phyloP scores from a whole-genome alignment of 305 asterid species.

The Fraxinus sp. region DNA sequence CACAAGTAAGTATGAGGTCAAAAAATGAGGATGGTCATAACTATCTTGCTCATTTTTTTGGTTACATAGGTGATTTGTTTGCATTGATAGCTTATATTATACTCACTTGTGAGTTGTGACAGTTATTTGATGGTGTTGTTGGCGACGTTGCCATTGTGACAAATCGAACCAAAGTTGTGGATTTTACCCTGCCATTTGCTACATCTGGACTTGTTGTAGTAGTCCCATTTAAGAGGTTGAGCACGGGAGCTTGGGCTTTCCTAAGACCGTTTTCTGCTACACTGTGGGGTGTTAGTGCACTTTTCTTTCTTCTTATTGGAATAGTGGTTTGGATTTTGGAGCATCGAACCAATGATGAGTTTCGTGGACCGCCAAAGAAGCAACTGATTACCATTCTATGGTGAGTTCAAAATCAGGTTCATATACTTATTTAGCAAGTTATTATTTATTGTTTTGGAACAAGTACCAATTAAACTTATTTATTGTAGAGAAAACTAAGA shows the following conservation, averaged over 20 bases:
- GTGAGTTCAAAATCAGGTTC: constrained; percentile 29
- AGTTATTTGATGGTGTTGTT: constrained; percentile 61
- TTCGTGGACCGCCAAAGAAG: constrained; percentile 58
- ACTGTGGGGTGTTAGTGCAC: constrained; percentile 54
- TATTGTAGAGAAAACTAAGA: background rate
- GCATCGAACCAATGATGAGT: constrained; percentile 59
- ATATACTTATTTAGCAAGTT: background rate
- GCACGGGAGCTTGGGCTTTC: constrained; percentile 63
- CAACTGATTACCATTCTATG: constrained; percentile 61
- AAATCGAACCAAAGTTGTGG: constrained; percentile 50
- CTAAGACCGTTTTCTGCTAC: constrained; percentile 52
- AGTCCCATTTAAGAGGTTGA: constrained; percentile 43
- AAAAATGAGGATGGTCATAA: background rate
- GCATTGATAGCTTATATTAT: constrained; percentile 7
- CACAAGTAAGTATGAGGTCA: constrained; percentile 43
- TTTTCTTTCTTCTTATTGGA: constrained; percentile 49
- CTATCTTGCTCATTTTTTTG: background rate
- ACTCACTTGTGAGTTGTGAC: constrained; percentile 19
- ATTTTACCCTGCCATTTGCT: constrained; percentile 64
- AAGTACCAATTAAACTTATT: background rate
- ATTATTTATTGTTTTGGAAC: background rate
- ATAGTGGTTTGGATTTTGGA: constrained; percentile 65
- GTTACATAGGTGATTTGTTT: background rate
- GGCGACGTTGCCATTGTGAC: constrained; percentile 59
- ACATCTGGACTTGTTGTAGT: constrained; percentile 65